Percentiles rank a stretch among this genome's conserved stretches.
Conservation (phyloP, 768 basidiomycete species). For the Pleurotus sapidus region DNA sequence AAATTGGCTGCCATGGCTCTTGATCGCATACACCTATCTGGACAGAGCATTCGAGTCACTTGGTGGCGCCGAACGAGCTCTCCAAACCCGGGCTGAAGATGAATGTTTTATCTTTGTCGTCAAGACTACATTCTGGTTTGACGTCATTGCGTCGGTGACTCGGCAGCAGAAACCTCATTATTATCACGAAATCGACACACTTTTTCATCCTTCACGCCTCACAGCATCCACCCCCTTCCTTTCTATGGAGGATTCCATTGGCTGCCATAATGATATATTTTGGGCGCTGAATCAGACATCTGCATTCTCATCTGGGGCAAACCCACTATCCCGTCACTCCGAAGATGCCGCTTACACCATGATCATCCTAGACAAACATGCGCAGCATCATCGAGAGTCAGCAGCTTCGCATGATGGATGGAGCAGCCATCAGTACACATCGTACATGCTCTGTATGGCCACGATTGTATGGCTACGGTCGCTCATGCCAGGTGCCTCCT, state of each 20-base stretch:
- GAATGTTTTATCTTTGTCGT: conserved; percentile 68
- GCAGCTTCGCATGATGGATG: conserved; percentile 12
- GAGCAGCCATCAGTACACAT: conserved; percentile 33
- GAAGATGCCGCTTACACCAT: background rate
- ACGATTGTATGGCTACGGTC: conserved; percentile 73
- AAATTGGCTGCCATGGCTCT: conserved; percentile 65
- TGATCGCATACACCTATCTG: conserved; percentile 58
- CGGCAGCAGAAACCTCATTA: conserved; percentile 56
- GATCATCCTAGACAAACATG: background rate
- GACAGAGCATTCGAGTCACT: conserved; percentile 39
- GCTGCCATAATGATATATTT: conserved; percentile 77
- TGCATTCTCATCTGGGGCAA: background rate
- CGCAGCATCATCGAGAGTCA: background rate
- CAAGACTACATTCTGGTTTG: conserved; percentile 86
- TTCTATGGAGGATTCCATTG: conserved; percentile 82
- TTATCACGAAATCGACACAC: conserved; percentile 46
- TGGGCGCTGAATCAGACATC: conserved; percentile 51
- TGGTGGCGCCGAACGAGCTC: conserved; percentile 23
- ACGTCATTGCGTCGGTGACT: conserved; percentile 78
- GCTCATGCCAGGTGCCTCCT: conserved; percentile 71
- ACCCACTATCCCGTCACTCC: background rate
- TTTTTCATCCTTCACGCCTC: conserved; percentile 44
- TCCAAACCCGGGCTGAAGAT: conserved; percentile 22
- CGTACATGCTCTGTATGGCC: conserved; percentile 69
- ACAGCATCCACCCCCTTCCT: conserved; percentile 14